Evolutionary conservation across 257 asterid species (phyloP).

Genomic region (Solanum ossicruentum): DNA sequence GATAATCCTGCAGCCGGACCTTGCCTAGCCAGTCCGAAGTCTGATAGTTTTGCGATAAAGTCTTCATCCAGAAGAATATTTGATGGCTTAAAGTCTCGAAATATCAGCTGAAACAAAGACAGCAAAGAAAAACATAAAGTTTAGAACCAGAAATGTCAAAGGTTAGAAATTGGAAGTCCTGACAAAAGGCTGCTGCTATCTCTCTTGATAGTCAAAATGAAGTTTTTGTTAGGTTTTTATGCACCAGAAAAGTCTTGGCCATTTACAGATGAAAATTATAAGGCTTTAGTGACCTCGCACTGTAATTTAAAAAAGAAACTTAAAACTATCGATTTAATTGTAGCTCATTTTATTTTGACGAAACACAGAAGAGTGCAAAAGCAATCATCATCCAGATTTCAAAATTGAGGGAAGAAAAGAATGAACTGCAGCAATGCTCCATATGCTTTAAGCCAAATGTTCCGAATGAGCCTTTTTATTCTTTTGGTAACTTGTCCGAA

Average conservation of each 20-base stretch:
- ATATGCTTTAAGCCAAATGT: not conserved
- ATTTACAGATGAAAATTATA: not conserved
- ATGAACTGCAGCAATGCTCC: not conserved
- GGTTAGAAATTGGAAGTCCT: not conserved
- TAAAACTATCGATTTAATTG: not conserved
- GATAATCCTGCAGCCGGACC: slow-evolving; percentile 75
- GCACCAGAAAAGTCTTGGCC: not conserved
- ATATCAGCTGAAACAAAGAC: slow-evolving; percentile 48
- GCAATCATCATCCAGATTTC: not conserved
- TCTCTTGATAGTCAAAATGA: not conserved
- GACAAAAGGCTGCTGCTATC: not conserved
- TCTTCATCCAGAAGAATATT: slow-evolving; percentile 77
- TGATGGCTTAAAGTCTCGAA: slow-evolving; percentile 87
- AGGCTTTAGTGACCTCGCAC: not conserved
- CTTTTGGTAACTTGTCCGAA: not conserved
- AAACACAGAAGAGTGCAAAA: not conserved
- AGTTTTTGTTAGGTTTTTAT: not conserved
- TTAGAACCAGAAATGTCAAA: not conserved
- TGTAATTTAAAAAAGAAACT: not conserved
- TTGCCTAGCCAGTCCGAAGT: slow-evolving; percentile 89
- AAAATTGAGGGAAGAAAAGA: not conserved
- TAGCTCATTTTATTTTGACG: not conserved
- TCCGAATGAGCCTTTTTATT: not conserved
- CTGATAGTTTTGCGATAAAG: slow-evolving; percentile 82
- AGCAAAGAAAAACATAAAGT: slow-evolving; percentile 2